Evolutionary conservation across 257 asterid species (phyloP), one percentile per base, ranked within the genome.

Genomic region (Gynochthodes officinalis): DNA sequence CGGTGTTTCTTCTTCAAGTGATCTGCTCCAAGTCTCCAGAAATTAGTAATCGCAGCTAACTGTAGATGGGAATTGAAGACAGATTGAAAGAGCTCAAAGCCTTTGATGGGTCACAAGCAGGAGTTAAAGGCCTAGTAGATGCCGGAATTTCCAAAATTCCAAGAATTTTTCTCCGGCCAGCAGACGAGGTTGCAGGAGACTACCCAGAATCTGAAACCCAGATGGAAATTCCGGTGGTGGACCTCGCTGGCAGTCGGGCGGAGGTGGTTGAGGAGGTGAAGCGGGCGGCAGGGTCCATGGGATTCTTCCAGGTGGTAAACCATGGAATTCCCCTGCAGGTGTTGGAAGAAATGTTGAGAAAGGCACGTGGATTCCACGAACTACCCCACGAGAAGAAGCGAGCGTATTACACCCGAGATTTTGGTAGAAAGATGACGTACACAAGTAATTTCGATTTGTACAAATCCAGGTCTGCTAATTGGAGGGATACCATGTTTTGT

Each of bases 261-360:
- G 62, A 66, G 30, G 73, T 74, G 9, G 35, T 74, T 21, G 62
- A 67, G 30, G 40, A 42, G 30, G 40, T 74, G 23, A 74, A 69
- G 53, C 44, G 11, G 16, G 78, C 78, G 5, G 73, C 78, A 27
- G 32, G 18, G 43, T 55, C 78, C 43, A 35, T 67, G 61, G 78
- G 73, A 25, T 74, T 66, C 59, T 74, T 74, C 67, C 67, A 65
- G 49, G 59, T 74, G 49, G 77, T 74, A 28, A 65, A 74, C 73
- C 72, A 65, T 57, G 77, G 77, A 23, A 53, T 65, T 33, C 67
- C 77, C 23, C 19, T 11, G 10, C 10, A 42, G 21, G 21, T 53
- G 32, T 39, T 74, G 72, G 46, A 65, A 23, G 77, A 74, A 52
- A 65, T 74, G 57, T 16, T 74, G 59, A 21, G 35, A 0, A 74